Base-by-base conservation (phyloP, 768 basidiomycete species). In the Phanerodontia chrysosporium region DNA sequence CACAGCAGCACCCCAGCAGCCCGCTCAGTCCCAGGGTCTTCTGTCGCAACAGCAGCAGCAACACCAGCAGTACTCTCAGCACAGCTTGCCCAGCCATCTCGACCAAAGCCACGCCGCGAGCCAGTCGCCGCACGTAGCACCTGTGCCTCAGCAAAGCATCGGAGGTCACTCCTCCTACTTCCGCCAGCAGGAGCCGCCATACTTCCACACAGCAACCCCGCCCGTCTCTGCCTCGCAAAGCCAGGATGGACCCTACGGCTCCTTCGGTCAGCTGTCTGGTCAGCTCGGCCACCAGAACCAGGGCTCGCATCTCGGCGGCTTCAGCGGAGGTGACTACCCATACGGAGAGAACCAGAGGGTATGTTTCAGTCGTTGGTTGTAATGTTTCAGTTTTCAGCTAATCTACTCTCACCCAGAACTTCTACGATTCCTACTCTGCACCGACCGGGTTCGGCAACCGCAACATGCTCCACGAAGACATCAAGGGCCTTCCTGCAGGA, bases 181-280 rank as follows among this genome's bases (percentile, higher is more conserved):
- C 78, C 89, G 88, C 78, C 80, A 89, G 55, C 87, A 88, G 66
- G 78, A 79, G 12, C 70, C 79, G 2, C 86, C 86, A 4, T 91
- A 90, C 71, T 90, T 89, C 79, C 87, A 92, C 66, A 78, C 86
- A 0, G 83, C 87, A 8, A 92, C 90, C 2, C 90, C 90, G 22
- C 89, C 90, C 57, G 61, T 62, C 3, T 62, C 61, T 28, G 84
- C 82, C 18, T 73, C 74, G 27, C 86, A 86, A 65, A 74, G 76
- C 18, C 89, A 90, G 61, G 79, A 83, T 51, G 85, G 76, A 56
- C 75, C 83, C 6, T 88, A 88, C 64, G 79, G 83, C 44, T 73
- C 83, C 1, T 89, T 90, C 65, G 84, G 86, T n/a, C 85, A 86
- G 70, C 78, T 70, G 25, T 55, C 67, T n/a, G 67, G 65, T 6